Evolutionary conservation across 2,329 filamentous ascomycete species (phyloP).

Genomic region (Teratosphaeriaceae sp.): DNA sequence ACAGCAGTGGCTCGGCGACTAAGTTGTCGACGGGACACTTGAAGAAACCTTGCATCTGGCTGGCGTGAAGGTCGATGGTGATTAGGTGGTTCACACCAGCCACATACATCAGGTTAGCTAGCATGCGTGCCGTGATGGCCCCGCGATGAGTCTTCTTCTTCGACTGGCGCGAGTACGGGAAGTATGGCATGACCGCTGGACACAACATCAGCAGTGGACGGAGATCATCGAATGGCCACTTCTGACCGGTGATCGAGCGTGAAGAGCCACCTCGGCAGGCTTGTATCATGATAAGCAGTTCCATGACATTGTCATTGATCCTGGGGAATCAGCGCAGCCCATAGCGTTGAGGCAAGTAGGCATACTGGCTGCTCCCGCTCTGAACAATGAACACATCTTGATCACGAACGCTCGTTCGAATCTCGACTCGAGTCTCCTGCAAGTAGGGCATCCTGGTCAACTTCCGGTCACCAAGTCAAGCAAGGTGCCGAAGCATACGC

Average conservation of each 20-base stretch:
- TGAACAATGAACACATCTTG: conserved; percentile 99
- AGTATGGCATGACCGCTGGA: conserved; percentile 81
- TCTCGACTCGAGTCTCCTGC: conserved; percentile 59
- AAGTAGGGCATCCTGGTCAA: conserved; percentile 24
- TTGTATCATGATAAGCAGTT: conserved; percentile 97
- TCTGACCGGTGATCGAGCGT: conserved; percentile 87
- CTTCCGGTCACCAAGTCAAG: too few relatives aligned
- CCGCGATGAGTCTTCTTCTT: conserved; percentile 98
- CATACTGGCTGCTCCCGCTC: conserved; percentile 74
- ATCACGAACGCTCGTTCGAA: conserved; percentile 59
- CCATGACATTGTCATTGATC: conserved; percentile 99
- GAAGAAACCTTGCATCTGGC: conserved; percentile 99
- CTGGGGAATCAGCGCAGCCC: conserved; percentile 13
- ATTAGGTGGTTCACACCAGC: conserved; percentile 97
- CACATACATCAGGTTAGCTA: conserved; percentile 87
- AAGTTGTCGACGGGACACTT: conserved; percentile 96
- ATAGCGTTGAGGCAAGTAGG: conserved; percentile 8
- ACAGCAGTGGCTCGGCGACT: conserved; percentile 89
- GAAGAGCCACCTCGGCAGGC: conserved; percentile 97
- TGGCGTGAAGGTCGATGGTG: conserved; percentile 85
- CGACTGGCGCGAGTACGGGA: conserved; percentile 97
- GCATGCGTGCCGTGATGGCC: conserved; percentile 93
- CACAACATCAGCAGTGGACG: conserved; percentile 2
- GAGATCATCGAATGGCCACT: conserved; percentile 7
- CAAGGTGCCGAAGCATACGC: too few relatives aligned